Percentiles rank a stretch among this genome's conserved stretches.
Evolutionary conservation across 176 grass and related monocot species (phyloP).

Genomic region (Coix lacrymajobi): DNA sequence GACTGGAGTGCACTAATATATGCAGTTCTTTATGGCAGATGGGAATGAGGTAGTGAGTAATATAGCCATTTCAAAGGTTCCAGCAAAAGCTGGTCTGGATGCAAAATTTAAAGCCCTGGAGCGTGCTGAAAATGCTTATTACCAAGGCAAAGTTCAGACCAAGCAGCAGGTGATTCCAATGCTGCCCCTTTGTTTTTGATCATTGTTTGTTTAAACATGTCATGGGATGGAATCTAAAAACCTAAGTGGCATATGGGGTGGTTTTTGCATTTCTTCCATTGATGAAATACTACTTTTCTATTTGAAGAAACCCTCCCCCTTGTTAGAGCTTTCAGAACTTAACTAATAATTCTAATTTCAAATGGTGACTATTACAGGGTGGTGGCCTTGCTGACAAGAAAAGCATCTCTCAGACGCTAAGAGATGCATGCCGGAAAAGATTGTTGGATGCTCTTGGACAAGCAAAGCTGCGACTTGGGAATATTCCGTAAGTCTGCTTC

Average conservation of each 20-base stretch:
- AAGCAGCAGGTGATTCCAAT: conserved; percentile 60
- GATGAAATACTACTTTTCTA: background rate
- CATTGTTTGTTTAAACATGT: background rate
- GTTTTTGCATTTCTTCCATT: background rate
- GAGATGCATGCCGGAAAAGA: conserved; percentile 63
- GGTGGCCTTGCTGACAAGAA: conserved; percentile 55
- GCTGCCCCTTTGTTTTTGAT: background rate
- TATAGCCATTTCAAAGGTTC: conserved; percentile 45
- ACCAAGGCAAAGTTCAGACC: conserved; percentile 44
- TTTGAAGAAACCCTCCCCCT: background rate
- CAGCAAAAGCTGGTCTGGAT: conserved; percentile 50
- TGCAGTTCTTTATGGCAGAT: conserved; percentile 30
- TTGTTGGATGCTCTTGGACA: conserved; percentile 54
- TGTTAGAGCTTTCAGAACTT: background rate
- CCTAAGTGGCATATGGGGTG: background rate
- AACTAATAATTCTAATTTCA: background rate
- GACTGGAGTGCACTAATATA: conserved; percentile 15
- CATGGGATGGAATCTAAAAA: background rate
- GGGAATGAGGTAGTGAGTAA: conserved; percentile 37
- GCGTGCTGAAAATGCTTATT: conserved; percentile 86
- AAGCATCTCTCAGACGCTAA: conserved; percentile 64
- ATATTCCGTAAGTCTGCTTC: conserved; percentile 49
- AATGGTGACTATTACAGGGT: conserved; percentile 35
- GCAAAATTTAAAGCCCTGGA: conserved; percentile 77
- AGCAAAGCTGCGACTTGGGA: conserved; percentile 49